These are phyloP conservation scores for Xylaria bambusicola DNA, from an alignment of 495 filamentous ascomycete species.

Conservation along the genomic window DNA sequence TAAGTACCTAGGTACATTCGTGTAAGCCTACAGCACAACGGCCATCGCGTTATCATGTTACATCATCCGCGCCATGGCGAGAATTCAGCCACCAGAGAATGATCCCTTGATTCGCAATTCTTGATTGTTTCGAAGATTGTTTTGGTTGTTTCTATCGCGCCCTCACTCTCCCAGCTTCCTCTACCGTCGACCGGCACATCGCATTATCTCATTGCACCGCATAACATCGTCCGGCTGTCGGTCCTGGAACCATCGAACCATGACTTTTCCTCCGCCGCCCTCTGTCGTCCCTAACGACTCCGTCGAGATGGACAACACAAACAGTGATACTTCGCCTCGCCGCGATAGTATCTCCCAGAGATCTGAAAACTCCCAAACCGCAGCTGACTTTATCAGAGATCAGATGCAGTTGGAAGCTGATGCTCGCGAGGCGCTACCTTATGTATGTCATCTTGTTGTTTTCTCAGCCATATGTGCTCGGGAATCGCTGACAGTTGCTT, in stretches of 20 bases:
- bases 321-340: constrained; percentile 21
- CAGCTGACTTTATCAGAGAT: constrained; percentile 86
- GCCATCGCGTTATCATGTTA: background rate
- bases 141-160: too few species aligned
- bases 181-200: too few species aligned
- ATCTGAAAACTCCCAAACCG: constrained; percentile 77
- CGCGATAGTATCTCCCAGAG: constrained; percentile 65
- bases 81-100: too few species aligned
- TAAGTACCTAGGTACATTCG: too few species aligned
- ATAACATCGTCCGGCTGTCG: background rate
- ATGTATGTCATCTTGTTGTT: constrained; percentile 50
- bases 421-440: constrained; percentile 91
- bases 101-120: too few species aligned
- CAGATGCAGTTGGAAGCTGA: constrained; percentile 92
- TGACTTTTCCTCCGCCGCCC: constrained; percentile 30
- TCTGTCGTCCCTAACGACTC: constrained; percentile 24
- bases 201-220: background rate
- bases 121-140: too few species aligned
- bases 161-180: too few species aligned
- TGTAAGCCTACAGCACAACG: too few species aligned
- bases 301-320: constrained; percentile 20
- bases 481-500: constrained; percentile 19
- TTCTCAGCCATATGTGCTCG: background rate
- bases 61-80: background rate
- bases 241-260: constrained; percentile 12